A percentile compares a stretch with the other conserved stretches of the same genome.
These are phyloP conservation scores for Naganishia sp. DNA, from an alignment of 1,284 basidiomycete species.

Conservation along the genomic window DNA sequence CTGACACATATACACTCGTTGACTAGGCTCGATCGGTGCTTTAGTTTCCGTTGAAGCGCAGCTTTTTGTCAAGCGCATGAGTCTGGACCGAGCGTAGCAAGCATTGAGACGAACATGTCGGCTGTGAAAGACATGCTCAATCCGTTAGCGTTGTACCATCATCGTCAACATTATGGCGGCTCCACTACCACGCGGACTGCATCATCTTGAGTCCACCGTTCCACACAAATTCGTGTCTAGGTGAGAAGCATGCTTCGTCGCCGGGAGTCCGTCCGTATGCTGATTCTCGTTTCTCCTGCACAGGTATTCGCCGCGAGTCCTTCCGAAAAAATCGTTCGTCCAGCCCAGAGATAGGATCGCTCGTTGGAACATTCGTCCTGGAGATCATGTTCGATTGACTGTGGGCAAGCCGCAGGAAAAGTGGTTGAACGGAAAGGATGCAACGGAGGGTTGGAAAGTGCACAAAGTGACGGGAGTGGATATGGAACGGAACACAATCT, in stretches of 20 bases:
- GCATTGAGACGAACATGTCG: neutral
- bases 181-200: conserved; percentile 38
- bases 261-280: neutral
- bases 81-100: neutral
- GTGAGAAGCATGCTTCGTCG: conserved; percentile 26
- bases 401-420: conserved; percentile 47
- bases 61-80: conserved; percentile 21
- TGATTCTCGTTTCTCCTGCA: neutral
- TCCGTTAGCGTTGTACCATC: neutral
- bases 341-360: conserved; percentile 43
- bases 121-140: neutral
- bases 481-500: conserved; percentile 46
- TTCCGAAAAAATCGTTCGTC: conserved; percentile 41
- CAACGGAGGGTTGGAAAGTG: conserved; percentile 43
- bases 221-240: conserved; percentile 36
- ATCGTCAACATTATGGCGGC: conserved; percentile 13
- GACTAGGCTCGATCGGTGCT: neutral
- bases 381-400: conserved; percentile 48
- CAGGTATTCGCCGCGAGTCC: conserved; percentile 43
- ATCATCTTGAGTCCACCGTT: conserved; percentile 40
- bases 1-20: neutral
- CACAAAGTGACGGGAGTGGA: conserved; percentile 47
- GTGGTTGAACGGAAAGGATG: conserved; percentile 42
- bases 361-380: conserved; percentile 50
- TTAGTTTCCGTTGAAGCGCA: conserved; percentile 2